These are phyloP conservation scores for Hansfordia pulvinata DNA, from an alignment of 2,329 filamentous ascomycete genomes.

Conservation along the genomic window DNA sequence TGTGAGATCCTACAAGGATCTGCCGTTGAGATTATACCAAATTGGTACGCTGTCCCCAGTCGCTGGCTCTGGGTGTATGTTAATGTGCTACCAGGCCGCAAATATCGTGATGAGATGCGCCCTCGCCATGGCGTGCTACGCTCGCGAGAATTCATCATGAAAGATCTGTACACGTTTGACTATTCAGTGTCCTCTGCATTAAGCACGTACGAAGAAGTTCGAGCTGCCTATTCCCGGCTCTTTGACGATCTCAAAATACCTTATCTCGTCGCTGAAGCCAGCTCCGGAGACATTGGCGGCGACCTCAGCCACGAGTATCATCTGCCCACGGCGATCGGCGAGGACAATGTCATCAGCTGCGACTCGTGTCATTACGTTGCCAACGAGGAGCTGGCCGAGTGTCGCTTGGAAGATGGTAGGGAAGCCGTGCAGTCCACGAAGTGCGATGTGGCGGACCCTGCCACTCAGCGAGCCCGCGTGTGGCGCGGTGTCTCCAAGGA, in stretches of 20 bases:
- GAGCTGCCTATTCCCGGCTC: constrained; percentile 58
- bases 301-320: constrained; percentile 92
- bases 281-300: constrained; percentile 93
- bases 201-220: constrained; percentile 66
- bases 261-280: constrained; percentile 74
- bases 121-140: constrained; percentile 80
- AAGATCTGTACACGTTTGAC: constrained; percentile 96
- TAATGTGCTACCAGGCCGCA: constrained; percentile 45
- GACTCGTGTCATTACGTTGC: constrained; percentile 59
- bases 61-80: not conserved
- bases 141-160: constrained; percentile 91
- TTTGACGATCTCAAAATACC: constrained; percentile 76
- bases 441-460: no score
- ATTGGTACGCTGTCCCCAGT: constrained; percentile 45
- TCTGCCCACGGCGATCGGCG: constrained; percentile 63
- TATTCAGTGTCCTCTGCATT: constrained; percentile 51
- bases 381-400: constrained; percentile 81
- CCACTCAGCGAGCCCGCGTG: constrained; percentile 13
- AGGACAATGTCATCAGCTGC: constrained; percentile 76
- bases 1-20: constrained; percentile 69
- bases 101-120: constrained; percentile 86
- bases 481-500: constrained; percentile 59
- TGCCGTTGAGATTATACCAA: constrained; percentile 83
- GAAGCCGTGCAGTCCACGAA: no score
- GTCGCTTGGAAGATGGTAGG: no score